Percentiles rank a stretch among this genome's conserved stretches.
phyloP scores from a whole-genome alignment of 495 filamentous ascomycete genomes.

The Diplogelasinospora grovesii region DNA sequence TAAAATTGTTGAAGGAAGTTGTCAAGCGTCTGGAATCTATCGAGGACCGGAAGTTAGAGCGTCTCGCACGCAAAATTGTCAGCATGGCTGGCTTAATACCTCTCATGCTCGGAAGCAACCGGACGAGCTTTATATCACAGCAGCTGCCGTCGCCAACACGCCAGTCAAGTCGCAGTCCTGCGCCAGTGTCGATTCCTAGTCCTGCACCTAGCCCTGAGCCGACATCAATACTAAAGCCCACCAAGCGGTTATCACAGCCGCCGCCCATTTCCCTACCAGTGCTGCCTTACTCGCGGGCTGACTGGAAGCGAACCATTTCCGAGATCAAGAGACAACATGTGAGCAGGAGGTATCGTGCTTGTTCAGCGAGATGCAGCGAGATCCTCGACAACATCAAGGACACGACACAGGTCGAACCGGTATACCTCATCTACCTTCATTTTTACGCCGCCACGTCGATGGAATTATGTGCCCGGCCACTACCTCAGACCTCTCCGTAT shows the following conservation, averaged over 20 bases:
- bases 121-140: slow-evolving; percentile 14
- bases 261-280: slow-evolving; percentile 13
- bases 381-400: slow-evolving; percentile 40
- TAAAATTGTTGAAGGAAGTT: no score
- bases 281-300: slow-evolving; percentile 23
- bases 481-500: slow-evolving; percentile 34
- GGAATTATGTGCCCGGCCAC: slow-evolving; percentile 44
- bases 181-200: not conserved
- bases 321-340: slow-evolving; percentile 42
- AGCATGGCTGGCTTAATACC: slow-evolving; percentile 22
- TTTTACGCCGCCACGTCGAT: slow-evolving; percentile 47
- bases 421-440: slow-evolving; percentile 46
- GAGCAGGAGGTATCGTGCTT: slow-evolving; percentile 38
- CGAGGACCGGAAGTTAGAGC: no score
- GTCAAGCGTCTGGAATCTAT: no score
- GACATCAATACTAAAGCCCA: slow-evolving; percentile 3
- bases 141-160: slow-evolving; percentile 5
- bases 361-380: slow-evolving; percentile 39
- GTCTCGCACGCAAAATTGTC: no score
- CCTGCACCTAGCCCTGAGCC: slow-evolving; percentile 8
- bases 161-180: no score
- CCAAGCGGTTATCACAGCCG: slow-evolving; percentile 17
- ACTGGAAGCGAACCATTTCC: slow-evolving; percentile 38
- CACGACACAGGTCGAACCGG: slow-evolving; percentile 33
- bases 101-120: slow-evolving; percentile 24